Evolutionary conservation across 73 alveolate species (phyloP).

Genomic region (Paramecium tetraurelia): DNA sequence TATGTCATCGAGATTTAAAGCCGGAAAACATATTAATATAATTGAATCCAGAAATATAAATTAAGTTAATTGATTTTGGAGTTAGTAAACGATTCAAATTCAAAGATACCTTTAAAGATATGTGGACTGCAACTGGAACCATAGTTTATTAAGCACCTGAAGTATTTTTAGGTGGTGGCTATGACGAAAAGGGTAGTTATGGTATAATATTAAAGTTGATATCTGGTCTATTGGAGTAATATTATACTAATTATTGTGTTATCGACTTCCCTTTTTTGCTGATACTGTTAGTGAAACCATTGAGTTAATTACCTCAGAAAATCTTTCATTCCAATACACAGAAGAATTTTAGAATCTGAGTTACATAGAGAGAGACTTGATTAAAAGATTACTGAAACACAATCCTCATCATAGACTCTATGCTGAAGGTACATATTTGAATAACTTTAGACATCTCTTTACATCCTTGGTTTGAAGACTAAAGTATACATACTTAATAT

Average conservation of each 20-base stretch:
- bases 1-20: not conserved
- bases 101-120: not conserved
- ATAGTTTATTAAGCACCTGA: constrained; percentile 6
- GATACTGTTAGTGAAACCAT: not conserved
- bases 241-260: not conserved
- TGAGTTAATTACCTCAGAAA: not conserved
- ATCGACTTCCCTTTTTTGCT: not conserved
- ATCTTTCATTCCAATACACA: not conserved
- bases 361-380: not conserved
- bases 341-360: not conserved
- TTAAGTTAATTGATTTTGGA: not conserved
- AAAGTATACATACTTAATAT: not conserved
- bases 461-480: not conserved
- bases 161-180: not conserved
- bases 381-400: constrained; percentile 1
- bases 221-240: constrained; percentile 35
- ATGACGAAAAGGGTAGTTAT: constrained; percentile 20
- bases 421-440: constrained; percentile 11
- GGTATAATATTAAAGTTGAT: not conserved
- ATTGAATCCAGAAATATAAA: not conserved
- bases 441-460: not conserved
- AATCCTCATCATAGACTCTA: not conserved
- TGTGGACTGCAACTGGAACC: constrained; percentile 36
- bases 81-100: not conserved
- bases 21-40: not conserved